Evolutionary conservation across 352 stramenopile genomes (phyloP).

Genomic region (Phytophthora capsici): DNA sequence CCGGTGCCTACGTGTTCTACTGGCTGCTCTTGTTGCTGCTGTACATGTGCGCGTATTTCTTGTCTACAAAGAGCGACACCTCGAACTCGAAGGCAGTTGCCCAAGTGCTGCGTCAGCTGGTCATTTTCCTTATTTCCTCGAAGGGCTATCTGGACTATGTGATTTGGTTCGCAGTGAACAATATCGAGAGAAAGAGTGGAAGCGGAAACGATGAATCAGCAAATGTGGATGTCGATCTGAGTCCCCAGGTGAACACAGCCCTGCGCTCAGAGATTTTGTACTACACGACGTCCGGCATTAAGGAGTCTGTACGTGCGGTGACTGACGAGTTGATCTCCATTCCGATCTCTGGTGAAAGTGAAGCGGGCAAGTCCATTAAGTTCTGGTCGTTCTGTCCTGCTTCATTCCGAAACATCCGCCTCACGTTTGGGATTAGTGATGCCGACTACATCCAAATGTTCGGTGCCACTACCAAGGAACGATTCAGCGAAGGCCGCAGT

Average conservation of each 20-base stretch:
- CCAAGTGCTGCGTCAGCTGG: conserved; percentile 82
- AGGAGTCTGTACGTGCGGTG: conserved; percentile 80
- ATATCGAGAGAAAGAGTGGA: conserved; percentile 67
- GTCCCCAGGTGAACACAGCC: conserved; percentile 89
- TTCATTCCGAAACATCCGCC: conserved; percentile 88
- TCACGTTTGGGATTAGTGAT: conserved; percentile 83
- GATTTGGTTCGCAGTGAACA: conserved; percentile 92
- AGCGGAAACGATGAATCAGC: conserved; percentile 66
- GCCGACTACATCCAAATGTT: conserved; percentile 87
- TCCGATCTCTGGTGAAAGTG: conserved; percentile 78
- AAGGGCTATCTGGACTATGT: conserved; percentile 90
- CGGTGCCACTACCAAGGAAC: conserved; percentile 86
- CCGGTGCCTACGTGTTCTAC: conserved; percentile 89
- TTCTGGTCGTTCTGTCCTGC: conserved; percentile 89
- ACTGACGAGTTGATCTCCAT: conserved; percentile 80
- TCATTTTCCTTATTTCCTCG: conserved; percentile 84
- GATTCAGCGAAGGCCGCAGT: conserved; percentile 88
- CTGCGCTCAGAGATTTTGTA: conserved; percentile 90
- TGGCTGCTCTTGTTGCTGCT: conserved; percentile 86
- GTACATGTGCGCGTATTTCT: conserved; percentile 92
- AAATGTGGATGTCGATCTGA: conserved; percentile 87
- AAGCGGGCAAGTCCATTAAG: conserved; percentile 84
- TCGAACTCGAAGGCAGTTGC: conserved; percentile 65
- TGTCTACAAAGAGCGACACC: conserved; percentile 71
- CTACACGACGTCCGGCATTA: conserved; percentile 92